phyloP scores from a whole-genome alignment of 2,329 filamentous ascomycete species.

The Raffaelea albimanens region DNA sequence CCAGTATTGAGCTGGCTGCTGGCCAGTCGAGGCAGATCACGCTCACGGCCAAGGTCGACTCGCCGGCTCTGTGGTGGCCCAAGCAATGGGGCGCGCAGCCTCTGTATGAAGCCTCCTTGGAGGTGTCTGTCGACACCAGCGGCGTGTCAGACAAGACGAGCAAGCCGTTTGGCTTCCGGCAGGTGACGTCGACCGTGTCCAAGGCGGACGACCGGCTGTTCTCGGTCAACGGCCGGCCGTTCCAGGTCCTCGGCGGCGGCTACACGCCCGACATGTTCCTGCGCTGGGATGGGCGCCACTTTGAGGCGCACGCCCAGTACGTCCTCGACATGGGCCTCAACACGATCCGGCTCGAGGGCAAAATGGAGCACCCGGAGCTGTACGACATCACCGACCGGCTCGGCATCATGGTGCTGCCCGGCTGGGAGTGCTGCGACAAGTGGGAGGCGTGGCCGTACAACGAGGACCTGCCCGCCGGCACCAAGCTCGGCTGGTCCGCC shows the following conservation, averaged over 20 bases:
- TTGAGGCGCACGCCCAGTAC: constrained; percentile 40
- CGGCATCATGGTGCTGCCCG: constrained; percentile 52
- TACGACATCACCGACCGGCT: constrained; percentile 49
- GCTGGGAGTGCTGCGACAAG: constrained; percentile 61
- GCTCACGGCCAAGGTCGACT: constrained; percentile 9
- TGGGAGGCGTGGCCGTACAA: constrained; percentile 59
- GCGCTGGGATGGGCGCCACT: constrained; percentile 40
- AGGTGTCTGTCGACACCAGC: constrained; percentile 9
- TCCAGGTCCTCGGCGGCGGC: constrained; percentile 52
- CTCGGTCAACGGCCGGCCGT: constrained; percentile 44
- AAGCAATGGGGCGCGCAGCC: constrained; percentile 44
- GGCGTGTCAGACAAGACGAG: constrained; percentile 19
- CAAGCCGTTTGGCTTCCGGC: constrained; percentile 41
- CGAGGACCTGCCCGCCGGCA: constrained; percentile 30
- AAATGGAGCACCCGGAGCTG: constrained; percentile 52
- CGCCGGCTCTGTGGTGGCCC: constrained; percentile 47
- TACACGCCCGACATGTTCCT: constrained; percentile 54
- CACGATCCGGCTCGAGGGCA: constrained; percentile 54
- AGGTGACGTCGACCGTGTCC: constrained; percentile 43
- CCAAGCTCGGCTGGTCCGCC: constrained; percentile 33
- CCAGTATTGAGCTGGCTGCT: constrained; percentile 7
- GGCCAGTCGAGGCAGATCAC: constrained; percentile 9
- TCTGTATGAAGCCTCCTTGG: constrained; percentile 21
- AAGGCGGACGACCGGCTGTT: constrained; percentile 44
- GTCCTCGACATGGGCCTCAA: constrained; percentile 53